Conservation (phyloP, 2,329 filamentous ascomycete genomes). For the Fusarium foetens region DNA sequence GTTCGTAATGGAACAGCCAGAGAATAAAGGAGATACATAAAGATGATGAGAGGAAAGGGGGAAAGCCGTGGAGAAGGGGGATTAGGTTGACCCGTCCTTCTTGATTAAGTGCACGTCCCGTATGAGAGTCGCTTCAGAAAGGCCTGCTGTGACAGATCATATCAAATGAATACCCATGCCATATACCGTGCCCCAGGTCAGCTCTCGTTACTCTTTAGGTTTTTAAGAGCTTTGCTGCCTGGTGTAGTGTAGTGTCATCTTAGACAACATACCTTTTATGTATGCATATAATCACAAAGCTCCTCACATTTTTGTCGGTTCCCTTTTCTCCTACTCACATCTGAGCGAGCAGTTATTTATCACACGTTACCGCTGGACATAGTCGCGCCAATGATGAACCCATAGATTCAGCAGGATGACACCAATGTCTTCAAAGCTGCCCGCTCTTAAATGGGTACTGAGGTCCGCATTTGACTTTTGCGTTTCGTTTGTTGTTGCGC, state of each 20-base stretch:
- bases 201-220: background rate
- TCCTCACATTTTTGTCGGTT: background rate
- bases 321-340: background rate
- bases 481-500: background rate
- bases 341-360: background rate
- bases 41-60: background rate
- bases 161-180: background rate
- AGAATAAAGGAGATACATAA: background rate
- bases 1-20: background rate
- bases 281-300: background rate
- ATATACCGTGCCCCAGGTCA: background rate
- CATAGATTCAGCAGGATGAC: background rate
- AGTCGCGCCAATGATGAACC: constrained; percentile 1
- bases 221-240: background rate
- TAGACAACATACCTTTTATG: background rate
- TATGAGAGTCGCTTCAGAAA: background rate
- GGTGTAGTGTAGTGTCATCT: background rate
- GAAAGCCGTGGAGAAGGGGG: background rate
- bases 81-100: background rate
- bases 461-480: background rate
- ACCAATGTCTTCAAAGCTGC: background rate
- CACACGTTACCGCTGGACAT: background rate
- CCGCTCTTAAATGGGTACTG: background rate
- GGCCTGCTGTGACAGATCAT: background rate
- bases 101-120: background rate